Conservation (phyloP, 2,329 filamentous ascomycete species). For the Zymoseptoria tritici region DNA sequence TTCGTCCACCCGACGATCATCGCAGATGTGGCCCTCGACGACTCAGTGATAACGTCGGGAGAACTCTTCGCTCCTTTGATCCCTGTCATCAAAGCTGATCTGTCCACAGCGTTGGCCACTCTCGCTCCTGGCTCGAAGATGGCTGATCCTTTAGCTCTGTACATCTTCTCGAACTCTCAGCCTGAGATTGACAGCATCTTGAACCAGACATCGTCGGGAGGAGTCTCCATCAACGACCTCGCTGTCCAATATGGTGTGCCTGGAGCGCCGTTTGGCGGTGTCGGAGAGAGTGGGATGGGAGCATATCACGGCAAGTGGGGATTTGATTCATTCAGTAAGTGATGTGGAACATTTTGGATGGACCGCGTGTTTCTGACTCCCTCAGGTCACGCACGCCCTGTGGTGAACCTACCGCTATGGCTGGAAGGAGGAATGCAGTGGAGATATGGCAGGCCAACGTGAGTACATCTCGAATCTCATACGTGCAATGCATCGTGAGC, state of each 20-base stretch:
- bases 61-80: slow-evolving; percentile 87
- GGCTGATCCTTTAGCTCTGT: slow-evolving; percentile 70
- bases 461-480: background rate
- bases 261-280: slow-evolving; percentile 69
- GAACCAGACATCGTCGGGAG: slow-evolving; percentile 37
- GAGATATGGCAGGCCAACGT: slow-evolving; percentile 4
- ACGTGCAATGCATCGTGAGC: background rate
- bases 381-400: slow-evolving; percentile 32
- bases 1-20: slow-evolving; percentile 85
- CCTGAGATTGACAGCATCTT: slow-evolving; percentile 59
- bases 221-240: slow-evolving; percentile 43
- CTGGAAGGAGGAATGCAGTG: slow-evolving; percentile 3
- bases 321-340: slow-evolving; percentile 53
- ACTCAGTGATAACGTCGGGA: slow-evolving; percentile 61
- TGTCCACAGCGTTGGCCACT: slow-evolving; percentile 69
- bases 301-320: slow-evolving; percentile 65
- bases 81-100: slow-evolving; percentile 65
- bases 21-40: slow-evolving; percentile 62
- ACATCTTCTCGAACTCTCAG: slow-evolving; percentile 67
- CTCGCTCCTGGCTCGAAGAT: slow-evolving; percentile 56
- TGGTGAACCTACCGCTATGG: slow-evolving; percentile 7
- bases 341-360: too few relatives aligned
- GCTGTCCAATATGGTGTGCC: slow-evolving; percentile 61
- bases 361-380: background rate
- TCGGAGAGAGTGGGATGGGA: slow-evolving; percentile 68